These are phyloP conservation scores for Lactarius deliciosus DNA, from an alignment of 768 basidiomycete genomes.

Conservation along the genomic window DNA sequence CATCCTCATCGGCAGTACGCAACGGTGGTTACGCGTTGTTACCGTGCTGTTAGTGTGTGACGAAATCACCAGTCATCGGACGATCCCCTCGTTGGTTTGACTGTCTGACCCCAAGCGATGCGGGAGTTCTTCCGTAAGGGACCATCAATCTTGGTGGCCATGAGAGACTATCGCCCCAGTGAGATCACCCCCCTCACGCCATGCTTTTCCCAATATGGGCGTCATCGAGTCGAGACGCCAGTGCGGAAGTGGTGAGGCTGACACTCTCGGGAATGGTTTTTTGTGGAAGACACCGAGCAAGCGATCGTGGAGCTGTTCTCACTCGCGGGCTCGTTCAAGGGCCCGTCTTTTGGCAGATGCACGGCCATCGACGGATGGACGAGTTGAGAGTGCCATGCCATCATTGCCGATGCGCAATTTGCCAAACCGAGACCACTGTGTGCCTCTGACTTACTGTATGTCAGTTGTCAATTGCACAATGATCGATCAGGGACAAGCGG, in stretches of 20 bases:
- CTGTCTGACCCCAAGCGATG: neutral
- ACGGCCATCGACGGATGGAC: neutral
- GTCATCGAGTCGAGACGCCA: neutral
- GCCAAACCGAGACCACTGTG: neutral
- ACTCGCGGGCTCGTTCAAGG: neutral
- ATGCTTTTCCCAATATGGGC: neutral
- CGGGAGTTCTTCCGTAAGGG: neutral
- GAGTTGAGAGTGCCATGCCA: neutral
- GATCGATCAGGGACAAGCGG: slow-evolving; percentile 22
- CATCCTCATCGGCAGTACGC: slow-evolving; percentile 1
- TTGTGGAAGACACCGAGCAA: neutral
- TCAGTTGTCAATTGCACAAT: slow-evolving; percentile 2
- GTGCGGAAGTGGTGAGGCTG: slow-evolving; percentile 21
- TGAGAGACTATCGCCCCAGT: neutral
- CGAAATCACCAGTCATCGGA: slow-evolving; percentile 1
- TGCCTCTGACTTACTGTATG: slow-evolving; percentile 14
- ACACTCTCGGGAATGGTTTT: neutral
- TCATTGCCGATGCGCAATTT: neutral
- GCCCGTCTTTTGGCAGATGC: neutral
- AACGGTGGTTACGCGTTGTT: slow-evolving; percentile 9
- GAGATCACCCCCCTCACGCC: neutral
- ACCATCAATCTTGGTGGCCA: neutral
- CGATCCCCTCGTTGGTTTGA: slow-evolving; percentile 22
- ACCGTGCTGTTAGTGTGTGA: slow-evolving; percentile 3
- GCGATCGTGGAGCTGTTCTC: slow-evolving; percentile 9